A percentile compares a stretch with the other conserved stretches of the same genome.
Evolutionary conservation across 768 basidiomycete genomes (phyloP).

Genomic region (Lepiota venenata): DNA sequence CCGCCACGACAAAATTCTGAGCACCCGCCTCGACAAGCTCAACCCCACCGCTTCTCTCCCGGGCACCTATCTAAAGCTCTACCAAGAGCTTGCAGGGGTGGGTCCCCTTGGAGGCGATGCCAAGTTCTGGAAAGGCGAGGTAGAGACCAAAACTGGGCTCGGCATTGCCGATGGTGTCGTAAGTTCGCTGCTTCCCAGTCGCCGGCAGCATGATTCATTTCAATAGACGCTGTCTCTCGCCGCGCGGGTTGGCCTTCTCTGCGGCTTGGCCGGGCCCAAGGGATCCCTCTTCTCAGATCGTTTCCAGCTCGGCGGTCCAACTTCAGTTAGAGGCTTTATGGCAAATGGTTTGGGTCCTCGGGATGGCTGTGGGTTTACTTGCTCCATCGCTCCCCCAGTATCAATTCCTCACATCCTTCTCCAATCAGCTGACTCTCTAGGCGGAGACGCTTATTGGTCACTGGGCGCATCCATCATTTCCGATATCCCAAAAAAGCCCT

Average conservation of each 20-base stretch:
- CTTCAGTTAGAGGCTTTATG: constrained; percentile 76
- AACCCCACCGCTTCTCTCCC: neutral
- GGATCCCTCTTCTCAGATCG: constrained; percentile 72
- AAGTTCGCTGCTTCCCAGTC: constrained; percentile 21
- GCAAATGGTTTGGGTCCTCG: constrained; percentile 74
- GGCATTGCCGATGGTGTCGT: constrained; percentile 57
- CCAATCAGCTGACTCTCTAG: constrained; percentile 70
- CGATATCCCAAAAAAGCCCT: constrained; percentile 62
- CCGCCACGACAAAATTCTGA: constrained; percentile 64
- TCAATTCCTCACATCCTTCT: neutral
- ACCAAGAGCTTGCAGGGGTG: constrained; percentile 66
- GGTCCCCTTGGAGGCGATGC: constrained; percentile 68
- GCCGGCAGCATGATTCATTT: neutral
- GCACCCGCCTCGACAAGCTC: constrained; percentile 33
- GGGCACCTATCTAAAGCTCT: constrained; percentile 61
- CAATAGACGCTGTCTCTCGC: constrained; percentile 71
- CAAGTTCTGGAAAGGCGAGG: constrained; percentile 69
- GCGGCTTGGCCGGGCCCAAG: constrained; percentile 44
- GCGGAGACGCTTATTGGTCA: constrained; percentile 82
- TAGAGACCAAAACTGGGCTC: constrained; percentile 61
- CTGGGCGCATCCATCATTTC: constrained; percentile 73
- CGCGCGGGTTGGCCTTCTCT: constrained; percentile 67
- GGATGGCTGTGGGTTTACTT: constrained; percentile 54
- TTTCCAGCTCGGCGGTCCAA: constrained; percentile 91
- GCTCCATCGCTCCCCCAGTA: neutral